These are phyloP conservation scores for Nicotiana otophora DNA, from an alignment of 257 asterid genomes.

Conservation along the genomic window DNA sequence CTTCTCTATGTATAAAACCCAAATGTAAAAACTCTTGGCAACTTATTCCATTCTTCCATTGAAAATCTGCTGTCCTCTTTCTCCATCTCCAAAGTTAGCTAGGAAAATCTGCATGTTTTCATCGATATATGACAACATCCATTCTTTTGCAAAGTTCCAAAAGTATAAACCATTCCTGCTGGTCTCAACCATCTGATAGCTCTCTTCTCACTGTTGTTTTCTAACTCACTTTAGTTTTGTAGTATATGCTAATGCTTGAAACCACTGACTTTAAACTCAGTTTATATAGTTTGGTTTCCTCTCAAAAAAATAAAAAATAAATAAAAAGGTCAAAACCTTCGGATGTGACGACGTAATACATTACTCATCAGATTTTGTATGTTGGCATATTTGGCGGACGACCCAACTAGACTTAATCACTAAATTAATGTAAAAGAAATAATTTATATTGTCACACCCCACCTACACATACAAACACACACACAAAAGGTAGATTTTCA, in stretches of 20 bases:
- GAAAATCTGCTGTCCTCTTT: no score
- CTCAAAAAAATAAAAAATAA: background rate
- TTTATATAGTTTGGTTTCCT: background rate
- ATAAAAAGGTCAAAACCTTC: background rate
- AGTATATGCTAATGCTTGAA: background rate
- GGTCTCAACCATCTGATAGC: background rate
- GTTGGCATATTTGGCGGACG: background rate
- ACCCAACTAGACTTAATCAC: background rate
- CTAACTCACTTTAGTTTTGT: background rate
- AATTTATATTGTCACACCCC: background rate
- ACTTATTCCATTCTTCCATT: no score
- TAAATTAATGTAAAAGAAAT: background rate
- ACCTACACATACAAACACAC: no score
- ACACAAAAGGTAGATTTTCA: no score
- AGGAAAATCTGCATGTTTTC: no score
- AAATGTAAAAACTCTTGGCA: no score
- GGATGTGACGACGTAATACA: background rate
- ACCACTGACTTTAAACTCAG: background rate
- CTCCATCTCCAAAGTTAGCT: no score
- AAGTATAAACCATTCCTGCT: no score
- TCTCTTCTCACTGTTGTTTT: background rate
- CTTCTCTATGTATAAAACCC: no score
- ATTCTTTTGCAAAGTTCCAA: no score
- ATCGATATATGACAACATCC: no score
- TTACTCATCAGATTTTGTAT: background rate